Percentiles rank a stretch among this genome's conserved stretches.
Conservation (phyloP, 2,329 filamentous ascomycete species). For the Sphaerulina musiva region DNA sequence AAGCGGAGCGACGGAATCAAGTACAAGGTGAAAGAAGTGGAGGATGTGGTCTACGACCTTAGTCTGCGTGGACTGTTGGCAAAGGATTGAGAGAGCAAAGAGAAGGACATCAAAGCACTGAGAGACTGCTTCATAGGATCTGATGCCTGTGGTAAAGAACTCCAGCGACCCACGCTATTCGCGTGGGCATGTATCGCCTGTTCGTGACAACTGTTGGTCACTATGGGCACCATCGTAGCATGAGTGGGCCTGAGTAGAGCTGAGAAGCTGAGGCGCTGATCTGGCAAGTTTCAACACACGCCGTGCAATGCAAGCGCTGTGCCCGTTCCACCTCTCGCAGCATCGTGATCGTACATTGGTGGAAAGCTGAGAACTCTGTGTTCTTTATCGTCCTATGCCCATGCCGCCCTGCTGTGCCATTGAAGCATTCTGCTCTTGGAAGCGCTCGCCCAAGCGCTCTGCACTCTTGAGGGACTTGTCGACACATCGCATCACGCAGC, state of each 20-base stretch:
- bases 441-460: slow-evolving; percentile 83
- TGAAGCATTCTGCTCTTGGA: slow-evolving; percentile 66
- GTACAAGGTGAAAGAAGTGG: slow-evolving; percentile 95
- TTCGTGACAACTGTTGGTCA: neutral
- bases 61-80: slow-evolving; percentile 67
- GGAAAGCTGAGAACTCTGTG: neutral
- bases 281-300: slow-evolving; percentile 7
- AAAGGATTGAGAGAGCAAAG: slow-evolving; percentile 15
- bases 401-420: slow-evolving; percentile 56
- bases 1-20: slow-evolving; percentile 90
- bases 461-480: slow-evolving; percentile 92
- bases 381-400: slow-evolving; percentile 21
- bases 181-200: neutral
- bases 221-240: neutral
- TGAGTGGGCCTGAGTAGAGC: slow-evolving; percentile 1
- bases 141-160: neutral
- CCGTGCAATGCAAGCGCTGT: slow-evolving; percentile 17
- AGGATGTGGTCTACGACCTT: slow-evolving; percentile 95
- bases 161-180: neutral
- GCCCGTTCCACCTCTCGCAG: neutral
- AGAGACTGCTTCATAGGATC: neutral
- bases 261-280: slow-evolving; percentile 5
- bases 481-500: slow-evolving; percentile 90
- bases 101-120: too few species aligned
- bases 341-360: slow-evolving; percentile 12